Evolutionary conservation across 2,329 filamentous ascomycete species (phyloP), one percentile per base, ranked within the genome.

Genomic region (Diaporthe sp.): DNA sequence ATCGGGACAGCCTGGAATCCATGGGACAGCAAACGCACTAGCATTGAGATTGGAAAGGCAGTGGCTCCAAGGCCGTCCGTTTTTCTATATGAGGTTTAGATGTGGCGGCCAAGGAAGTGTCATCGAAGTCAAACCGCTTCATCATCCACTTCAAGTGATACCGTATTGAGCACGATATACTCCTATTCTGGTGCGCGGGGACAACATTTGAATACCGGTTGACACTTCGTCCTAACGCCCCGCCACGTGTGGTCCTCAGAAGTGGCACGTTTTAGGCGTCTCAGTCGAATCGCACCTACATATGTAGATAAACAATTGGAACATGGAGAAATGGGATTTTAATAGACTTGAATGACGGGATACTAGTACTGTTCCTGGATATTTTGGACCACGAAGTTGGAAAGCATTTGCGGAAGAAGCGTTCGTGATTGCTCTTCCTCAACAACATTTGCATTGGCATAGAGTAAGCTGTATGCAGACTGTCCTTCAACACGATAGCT

Each of bases 11-110:
- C 2, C 39, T 68, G 31, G 19, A 68, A n/a, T 31, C 46, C 46
- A 68, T 51, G 62, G 62, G 13, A 53, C 62, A 37, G 62, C 62
- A 67, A 37, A 37, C 17, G 31, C 62, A 53, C 65, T 68, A 68
- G 65, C 31, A 28, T 39, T 68, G 46, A 55, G 31, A 53, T 53
- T 68, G 46, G 46, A 53, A 68, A 34, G 22, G 31, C 12, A 37
- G 22, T 28, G 31, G n/a, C 22, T 68, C 46, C 4, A 53, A 19
- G 34, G 46, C 49, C 5, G 19, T 37, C 46, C 7, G 8, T 9
- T 15, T 39, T 25, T 19, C 28, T 39, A 19, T 28, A 42, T 53
- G 12, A 28, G 65, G 46, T 34, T 68, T 53, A 22, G 46, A 39
- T 8, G 31, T 53, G 46, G 65, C 31, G 65, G 65, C 46, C 65